Evolutionary conservation across 305 asterid species (phyloP), one percentile per base, ranked within the genome.

Genomic region (Fraxinus ornus): DNA sequence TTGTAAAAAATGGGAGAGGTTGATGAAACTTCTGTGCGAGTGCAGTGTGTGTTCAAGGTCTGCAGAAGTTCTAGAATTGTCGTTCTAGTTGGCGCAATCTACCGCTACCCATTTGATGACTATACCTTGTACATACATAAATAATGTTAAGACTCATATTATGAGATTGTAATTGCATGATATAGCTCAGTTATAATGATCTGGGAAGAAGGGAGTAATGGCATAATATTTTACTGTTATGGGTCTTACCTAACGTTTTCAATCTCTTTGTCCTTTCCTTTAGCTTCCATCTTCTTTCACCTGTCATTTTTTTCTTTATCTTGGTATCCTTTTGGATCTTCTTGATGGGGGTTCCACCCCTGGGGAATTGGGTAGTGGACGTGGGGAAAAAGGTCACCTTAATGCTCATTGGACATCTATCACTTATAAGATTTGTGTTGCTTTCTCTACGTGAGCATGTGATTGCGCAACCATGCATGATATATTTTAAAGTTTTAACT

Each of bases 351-450:
- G 7, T 57, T 57, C 66, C 24, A 57, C 28, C 12, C 30, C 9
- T 7, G 10, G 32, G 32, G 70, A 19, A 60, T 6, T 1, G 70
- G 10, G 70, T 21, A 19, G 32, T 60, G 32, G 13, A 1, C 0
- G 71, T 62, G 12, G 71, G 9, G 71, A 19, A 60, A 62, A 62
- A 7, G 4, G 28, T 62, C 71, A 62, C 71, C 68, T 64, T 52
- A n/a, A 72, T 78, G 73, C 82, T 86, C 79, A 74, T 74, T 21
- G 52, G 82, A 22, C 82, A 66, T 41, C 78, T 57, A 22, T 1
- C 30, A 62, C 71, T 19, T 7, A 36, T 68, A 62, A 22, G 33
- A 55, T 62, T 39, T 22, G 28, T 22, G 30, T 37, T 28, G 28
- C 68, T 77, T 80, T 37, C 71, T 62, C 71, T 7, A 62, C 68